Evolutionary conservation across 2,329 filamentous ascomycete genomes (phyloP).

Genomic region (Epichloe glyceriae): DNA sequence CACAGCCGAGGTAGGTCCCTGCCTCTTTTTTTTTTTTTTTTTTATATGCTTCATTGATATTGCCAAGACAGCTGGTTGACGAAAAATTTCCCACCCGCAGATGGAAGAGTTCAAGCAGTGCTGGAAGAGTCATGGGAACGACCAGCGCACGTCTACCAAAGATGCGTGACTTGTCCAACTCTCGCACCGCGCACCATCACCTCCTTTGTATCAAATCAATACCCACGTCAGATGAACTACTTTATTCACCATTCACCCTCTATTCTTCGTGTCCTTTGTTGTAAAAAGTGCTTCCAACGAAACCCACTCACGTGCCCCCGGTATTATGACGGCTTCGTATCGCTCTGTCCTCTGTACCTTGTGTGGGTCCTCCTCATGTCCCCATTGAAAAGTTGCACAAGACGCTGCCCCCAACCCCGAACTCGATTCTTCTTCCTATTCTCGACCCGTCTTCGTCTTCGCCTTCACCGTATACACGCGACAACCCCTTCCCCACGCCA

Average conservation of each 20-base stretch:
- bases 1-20: conserved; percentile 62
- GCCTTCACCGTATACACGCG: neutral
- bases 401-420: neutral
- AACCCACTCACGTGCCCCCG: neutral
- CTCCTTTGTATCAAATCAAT: neutral
- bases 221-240: neutral
- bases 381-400: neutral
- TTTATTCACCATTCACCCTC: neutral
- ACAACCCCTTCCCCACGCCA: conserved; percentile 5
- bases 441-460: neutral
- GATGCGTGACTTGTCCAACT: conserved; percentile 33
- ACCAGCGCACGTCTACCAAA: conserved; percentile 66
- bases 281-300: neutral
- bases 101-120: conserved; percentile 83
- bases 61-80: too few species aligned
- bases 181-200: neutral
- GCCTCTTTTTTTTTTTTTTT: too few species aligned
- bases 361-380: neutral
- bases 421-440: neutral
- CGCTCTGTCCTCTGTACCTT: neutral
- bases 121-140: conserved; percentile 84
- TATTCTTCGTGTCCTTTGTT: neutral
- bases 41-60: neutral
- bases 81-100: conserved; percentile 29
- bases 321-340: neutral